Base-by-base conservation (phyloP, 1,284 basidiomycete species). In the Sphaerobolus stellatus region DNA sequence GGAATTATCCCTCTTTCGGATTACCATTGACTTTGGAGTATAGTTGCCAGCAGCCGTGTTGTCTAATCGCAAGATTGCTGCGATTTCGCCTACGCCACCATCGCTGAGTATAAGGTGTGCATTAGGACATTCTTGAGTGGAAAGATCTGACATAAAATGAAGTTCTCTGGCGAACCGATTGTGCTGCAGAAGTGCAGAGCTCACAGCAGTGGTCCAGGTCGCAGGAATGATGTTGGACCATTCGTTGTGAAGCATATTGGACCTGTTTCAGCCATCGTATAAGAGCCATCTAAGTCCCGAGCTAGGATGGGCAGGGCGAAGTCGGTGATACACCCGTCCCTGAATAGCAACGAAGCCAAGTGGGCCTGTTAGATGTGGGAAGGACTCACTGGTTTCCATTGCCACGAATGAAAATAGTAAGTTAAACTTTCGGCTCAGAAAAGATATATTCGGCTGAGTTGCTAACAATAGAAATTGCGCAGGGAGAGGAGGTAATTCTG, bases 351-450 rank as follows among this genome's bases (percentile, higher is more conserved):
- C 16, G 52, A 68, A 68, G 1, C 31, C 59, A 40, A 31, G 57
- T 0, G 55, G 48, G 11, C 60, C 60, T n/a, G 36, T 25, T n/a
- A 44, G 22, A 0, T 57, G 24, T 2, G 68, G 64, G 54, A 71
- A 72, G 0, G 48, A 24, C 16, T 63, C 61, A 0, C 64, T 65
- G 0, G 67, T 64, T 56, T 68, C 66, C 2, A 73, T 38, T 1
- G 69, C 61, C 0, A 70, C 67, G 48, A 73, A 71, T 2, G 68
- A 70, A 47, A 68, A 70, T 0, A 71, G 28, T 18, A 68, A 57
- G 45, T 71, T 72, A 11, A 73, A 57, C 13, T 50, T 50, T 0
- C 67, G 60, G 0, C 70, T 71, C 1, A 59, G 53, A 9, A 25
- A 20, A 2, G 67, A 68, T n/a, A 65, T 59, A 2, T 52, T n/a